Percentiles rank a stretch among this genome's conserved stretches.
These are phyloP conservation scores for Epichloe brachyelytri DNA, from an alignment of 2,329 filamentous ascomycete species.

Conservation along the genomic window DNA sequence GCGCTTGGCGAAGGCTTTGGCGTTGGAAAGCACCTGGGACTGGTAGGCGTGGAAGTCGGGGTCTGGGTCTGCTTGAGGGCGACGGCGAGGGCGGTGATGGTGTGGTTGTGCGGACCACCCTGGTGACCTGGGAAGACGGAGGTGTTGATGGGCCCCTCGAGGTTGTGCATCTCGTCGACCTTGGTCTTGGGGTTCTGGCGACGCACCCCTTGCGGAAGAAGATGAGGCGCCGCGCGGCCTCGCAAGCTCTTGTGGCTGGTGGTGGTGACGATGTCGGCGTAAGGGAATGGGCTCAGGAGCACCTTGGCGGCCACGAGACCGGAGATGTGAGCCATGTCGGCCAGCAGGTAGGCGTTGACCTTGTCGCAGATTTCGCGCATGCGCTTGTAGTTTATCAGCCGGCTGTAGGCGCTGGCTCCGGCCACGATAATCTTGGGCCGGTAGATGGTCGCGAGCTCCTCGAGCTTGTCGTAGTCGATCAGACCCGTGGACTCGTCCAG, in stretches of 20 bases:
- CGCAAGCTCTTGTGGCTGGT: conserved; percentile 97
- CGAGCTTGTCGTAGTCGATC: conserved; percentile 89
- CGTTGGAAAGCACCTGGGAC: conserved; percentile 77
- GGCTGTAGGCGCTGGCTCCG: conserved; percentile 89
- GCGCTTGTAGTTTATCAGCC: conserved; percentile 85
- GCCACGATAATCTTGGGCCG: conserved; percentile 92
- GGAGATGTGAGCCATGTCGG: conserved; percentile 96
- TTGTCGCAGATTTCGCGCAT: conserved; percentile 89
- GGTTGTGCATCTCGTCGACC: conserved; percentile 74
- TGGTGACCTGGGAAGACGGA: conserved; percentile 98
- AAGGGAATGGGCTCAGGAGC: conserved; percentile 76
- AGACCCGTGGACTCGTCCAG: conserved; percentile 80
- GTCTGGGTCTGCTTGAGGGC: conserved; percentile 87
- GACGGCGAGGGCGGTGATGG: conserved; percentile 88
- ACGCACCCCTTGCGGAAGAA: conserved; percentile 94
- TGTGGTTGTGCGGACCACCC: conserved; percentile 97
- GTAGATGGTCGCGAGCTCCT: conserved; percentile 78
- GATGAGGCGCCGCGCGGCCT: conserved; percentile 92
- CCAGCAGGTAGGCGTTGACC: conserved; percentile 80
- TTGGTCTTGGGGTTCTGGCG: conserved; percentile 74
- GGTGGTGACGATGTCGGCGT: conserved; percentile 90
- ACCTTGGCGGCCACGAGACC: conserved; percentile 87
- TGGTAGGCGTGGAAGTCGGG: conserved; percentile 89
- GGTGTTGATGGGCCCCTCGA: conserved; percentile 86
- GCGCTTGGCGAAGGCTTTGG: conserved; percentile 67